phyloP scores from a whole-genome alignment of 805 yeast species.

The Starmerella apicola region DNA sequence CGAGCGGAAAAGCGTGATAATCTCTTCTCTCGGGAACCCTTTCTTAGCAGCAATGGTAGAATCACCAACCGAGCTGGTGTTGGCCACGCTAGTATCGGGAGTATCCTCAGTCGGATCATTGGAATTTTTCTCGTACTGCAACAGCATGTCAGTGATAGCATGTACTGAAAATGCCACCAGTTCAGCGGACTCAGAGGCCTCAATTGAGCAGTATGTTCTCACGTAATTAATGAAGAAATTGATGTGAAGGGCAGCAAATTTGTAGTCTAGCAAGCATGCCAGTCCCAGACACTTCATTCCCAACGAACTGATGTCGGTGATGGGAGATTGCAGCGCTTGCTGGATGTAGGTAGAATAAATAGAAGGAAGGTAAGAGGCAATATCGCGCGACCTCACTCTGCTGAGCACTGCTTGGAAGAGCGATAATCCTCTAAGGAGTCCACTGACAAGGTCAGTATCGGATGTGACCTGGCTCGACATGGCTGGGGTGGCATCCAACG shows the following conservation, averaged over 20 bases:
- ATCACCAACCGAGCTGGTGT: neutral
- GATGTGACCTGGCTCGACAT: constrained; percentile 1
- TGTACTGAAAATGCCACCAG: constrained; percentile 5
- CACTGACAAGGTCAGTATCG: constrained; percentile 3
- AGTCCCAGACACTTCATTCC: constrained; percentile 72
- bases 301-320: constrained; percentile 41
- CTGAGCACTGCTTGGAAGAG: constrained; percentile 61
- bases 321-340: constrained; percentile 59
- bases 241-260: constrained; percentile 9
- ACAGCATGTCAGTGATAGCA: constrained; percentile 26
- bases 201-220: constrained; percentile 27
- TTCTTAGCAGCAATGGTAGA: neutral
- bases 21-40: neutral
- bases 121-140: neutral
- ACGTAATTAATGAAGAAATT: constrained; percentile 7
- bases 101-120: neutral
- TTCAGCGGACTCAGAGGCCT: constrained; percentile 1
- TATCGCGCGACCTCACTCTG: constrained; percentile 50
- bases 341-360: constrained; percentile 43
- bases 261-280: constrained; percentile 39
- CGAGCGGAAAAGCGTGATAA: neutral
- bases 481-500: constrained; percentile 9
- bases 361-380: constrained; percentile 51
- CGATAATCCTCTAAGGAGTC: constrained; percentile 31
- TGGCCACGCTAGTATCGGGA: neutral